Evolutionary conservation across 768 basidiomycete species (phyloP), one percentile per base, ranked within the genome.

Genomic region (Coprinopsis marcescibilis): DNA sequence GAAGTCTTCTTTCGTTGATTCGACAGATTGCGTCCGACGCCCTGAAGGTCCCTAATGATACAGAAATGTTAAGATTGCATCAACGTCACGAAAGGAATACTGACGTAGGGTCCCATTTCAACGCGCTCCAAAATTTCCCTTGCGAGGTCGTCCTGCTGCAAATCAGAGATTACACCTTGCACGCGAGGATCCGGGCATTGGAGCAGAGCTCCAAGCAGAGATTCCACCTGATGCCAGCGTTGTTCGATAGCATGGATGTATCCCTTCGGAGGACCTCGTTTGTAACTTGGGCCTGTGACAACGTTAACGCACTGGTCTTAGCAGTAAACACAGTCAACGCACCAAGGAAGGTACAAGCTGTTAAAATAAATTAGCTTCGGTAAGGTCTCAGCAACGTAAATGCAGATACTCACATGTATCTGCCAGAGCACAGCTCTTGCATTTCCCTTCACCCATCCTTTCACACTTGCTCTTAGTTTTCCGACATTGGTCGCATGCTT

Each of bases 191-290:
- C 83, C 23, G 76, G 72, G 48, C 84, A 86, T 55, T 84, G 78
- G 41, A 93, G 71, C 43, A 94, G 72, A 11, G 85, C 82, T 27
- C 89, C 91, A 4, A 94, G 72, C n/a, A 94, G 67, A 11, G 89
- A 86, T 64, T 94, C 92, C 55, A 93, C 86, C 60, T 92, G 87
- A 56, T 94, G 91, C 81, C 91, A 86, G 56, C 90, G 67, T 49
- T 88, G 85, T 66, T 94, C 91, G 43, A 94, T 91, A 30, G 90
- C 90, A 61, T 92, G 87, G 41, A 94, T 92, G 61, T 94, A 94
- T 15, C 91, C 91, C 58, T 89, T 89, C 4, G 88, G 87, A 8
- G 86, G 86, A 8, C 89, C 90, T 7, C 89, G 82, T 59, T 85
- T 86, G 61, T 83, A 84, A 57, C 83, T 86, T 0, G 85, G 85